These are phyloP conservation scores for Holtermannia corniformis DNA, from an alignment of 768 basidiomycete genomes.

Conservation along the genomic window DNA sequence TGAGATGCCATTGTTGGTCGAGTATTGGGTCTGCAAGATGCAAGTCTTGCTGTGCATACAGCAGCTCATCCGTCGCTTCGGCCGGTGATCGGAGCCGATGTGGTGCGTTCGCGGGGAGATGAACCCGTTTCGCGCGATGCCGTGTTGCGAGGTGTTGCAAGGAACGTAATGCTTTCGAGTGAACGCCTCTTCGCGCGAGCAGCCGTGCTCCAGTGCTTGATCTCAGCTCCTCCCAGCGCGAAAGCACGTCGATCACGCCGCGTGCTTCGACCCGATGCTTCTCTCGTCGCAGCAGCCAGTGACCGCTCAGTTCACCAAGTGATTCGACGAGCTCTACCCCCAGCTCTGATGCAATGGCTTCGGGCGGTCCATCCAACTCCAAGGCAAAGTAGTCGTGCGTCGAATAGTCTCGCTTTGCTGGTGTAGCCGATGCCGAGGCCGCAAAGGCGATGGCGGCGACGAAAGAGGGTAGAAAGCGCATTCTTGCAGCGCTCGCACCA, in stretches of 20 bases:
- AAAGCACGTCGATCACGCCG: conserved; percentile 1
- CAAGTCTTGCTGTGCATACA: conserved; percentile 50
- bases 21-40: conserved; percentile 75
- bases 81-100: background rate
- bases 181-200: background rate
- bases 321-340: conserved; percentile 80
- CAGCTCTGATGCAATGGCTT: conserved; percentile 52
- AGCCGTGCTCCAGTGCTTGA: conserved; percentile 16
- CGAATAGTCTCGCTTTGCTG: conserved; percentile 38
- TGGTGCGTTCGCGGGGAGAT: conserved; percentile 11
- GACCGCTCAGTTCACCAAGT: conserved; percentile 66
- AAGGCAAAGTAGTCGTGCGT: conserved; percentile 63
- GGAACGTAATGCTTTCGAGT: conserved; percentile 3
- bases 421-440: conserved; percentile 1
- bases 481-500: too few species aligned
- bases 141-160: conserved; percentile 33
- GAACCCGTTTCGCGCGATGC: conserved; percentile 39
- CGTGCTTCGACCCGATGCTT: background rate
- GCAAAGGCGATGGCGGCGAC: background rate
- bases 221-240: conserved; percentile 11
- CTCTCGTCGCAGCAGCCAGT: conserved; percentile 67
- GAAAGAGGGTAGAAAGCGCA: background rate
- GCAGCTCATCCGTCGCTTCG: conserved; percentile 21
- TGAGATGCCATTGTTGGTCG: conserved; percentile 81
- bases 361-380: conserved; percentile 46